phyloP scores from a whole-genome alignment of 768 basidiomycete species.

The Tephrocybe sp. region DNA sequence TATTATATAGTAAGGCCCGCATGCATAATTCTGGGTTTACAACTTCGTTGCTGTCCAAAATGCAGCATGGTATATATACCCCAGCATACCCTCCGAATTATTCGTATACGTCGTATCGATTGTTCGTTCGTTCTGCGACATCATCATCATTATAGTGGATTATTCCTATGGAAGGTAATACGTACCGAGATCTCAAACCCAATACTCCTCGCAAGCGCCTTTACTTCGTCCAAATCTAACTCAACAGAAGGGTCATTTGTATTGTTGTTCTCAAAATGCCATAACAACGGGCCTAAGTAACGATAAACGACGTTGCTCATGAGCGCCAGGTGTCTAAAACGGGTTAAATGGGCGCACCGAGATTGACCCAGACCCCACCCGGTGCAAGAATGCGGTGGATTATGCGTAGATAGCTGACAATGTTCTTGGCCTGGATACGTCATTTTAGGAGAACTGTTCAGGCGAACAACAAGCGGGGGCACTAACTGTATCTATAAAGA shows the following conservation, averaged over 20 bases:
- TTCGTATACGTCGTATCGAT: constrained; percentile 87
- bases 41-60: constrained; percentile 77
- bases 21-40: background rate
- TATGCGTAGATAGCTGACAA: constrained; percentile 87
- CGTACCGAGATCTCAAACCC: constrained; percentile 84
- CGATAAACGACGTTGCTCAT: background rate
- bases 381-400: constrained; percentile 82
- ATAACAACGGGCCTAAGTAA: constrained; percentile 80
- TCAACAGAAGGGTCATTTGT: constrained; percentile 84
- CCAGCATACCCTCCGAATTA: constrained; percentile 78
- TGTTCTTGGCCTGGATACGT: constrained; percentile 78
- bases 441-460: background rate
- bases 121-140: constrained; percentile 68
- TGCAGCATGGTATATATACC: constrained; percentile 79
- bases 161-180: background rate
- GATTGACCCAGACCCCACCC: constrained; percentile 91
- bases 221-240: constrained; percentile 88
- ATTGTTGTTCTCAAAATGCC: constrained; percentile 94
- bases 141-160: background rate
- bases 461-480: background rate
- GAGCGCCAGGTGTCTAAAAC: background rate
- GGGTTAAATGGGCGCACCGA: constrained; percentile 46
- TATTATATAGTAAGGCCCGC: too few species aligned
- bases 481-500: constrained; percentile 93
- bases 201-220: constrained; percentile 64